Evolutionary conservation across 768 basidiomycete species (phyloP).

Genomic region (Pholiota microspora): DNA sequence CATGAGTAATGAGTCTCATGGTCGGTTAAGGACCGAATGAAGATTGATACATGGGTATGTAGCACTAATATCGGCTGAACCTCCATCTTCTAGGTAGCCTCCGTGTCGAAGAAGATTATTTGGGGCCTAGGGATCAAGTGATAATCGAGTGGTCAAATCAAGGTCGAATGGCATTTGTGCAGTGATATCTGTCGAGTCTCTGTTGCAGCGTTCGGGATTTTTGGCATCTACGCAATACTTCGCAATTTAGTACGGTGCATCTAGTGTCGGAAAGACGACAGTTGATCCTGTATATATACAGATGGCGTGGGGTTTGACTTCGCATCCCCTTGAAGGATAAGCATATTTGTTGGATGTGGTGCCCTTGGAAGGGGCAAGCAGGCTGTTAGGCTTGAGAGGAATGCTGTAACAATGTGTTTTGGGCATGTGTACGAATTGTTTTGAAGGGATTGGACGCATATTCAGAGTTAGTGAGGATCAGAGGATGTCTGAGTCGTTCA

Average conservation of each 20-base stretch:
- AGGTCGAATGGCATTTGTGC: too few species aligned
- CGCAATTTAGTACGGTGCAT: neutral
- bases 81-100: neutral
- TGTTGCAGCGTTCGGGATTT: too few species aligned
- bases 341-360: neutral
- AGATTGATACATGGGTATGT: neutral
- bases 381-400: slow-evolving; percentile 16
- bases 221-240: too few species aligned
- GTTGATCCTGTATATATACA: neutral
- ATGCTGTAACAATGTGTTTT: slow-evolving; percentile 71
- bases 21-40: neutral
- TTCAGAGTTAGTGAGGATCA: slow-evolving; percentile 63
- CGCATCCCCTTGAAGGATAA: neutral
- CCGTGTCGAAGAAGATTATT: too few species aligned
- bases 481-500: slow-evolving; percentile 68
- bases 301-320: neutral
- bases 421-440: slow-evolving; percentile 75
- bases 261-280: neutral
- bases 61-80: slow-evolving; percentile 1
- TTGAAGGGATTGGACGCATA: slow-evolving; percentile 72
- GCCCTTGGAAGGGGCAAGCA: neutral
- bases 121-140: neutral
- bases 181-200: too few species aligned
- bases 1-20: neutral
- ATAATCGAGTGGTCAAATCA: neutral